A percentile compares a stretch with the other conserved stretches of the same genome.
Conservation (phyloP, 352 stramenopile species). For the Bremia lactucae region DNA sequence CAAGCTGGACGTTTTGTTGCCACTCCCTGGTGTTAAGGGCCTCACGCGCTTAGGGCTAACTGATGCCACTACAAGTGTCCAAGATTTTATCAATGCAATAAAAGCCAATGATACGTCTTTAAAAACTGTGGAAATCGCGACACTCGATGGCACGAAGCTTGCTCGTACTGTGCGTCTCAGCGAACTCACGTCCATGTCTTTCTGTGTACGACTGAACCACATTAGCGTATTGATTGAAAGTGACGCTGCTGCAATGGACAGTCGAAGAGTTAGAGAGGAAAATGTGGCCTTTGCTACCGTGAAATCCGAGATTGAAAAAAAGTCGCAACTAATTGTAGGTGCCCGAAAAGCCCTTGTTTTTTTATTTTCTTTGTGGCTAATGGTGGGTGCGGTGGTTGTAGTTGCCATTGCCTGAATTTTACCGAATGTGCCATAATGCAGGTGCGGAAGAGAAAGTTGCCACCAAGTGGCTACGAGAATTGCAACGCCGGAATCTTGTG, state of each 20-base stretch:
- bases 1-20: constrained; percentile 44
- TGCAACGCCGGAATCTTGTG: constrained; percentile 65
- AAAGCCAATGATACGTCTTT: constrained; percentile 37
- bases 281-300: constrained; percentile 54
- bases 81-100: constrained; percentile 46
- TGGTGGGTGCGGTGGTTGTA: constrained; percentile 11
- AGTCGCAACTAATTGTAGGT: constrained; percentile 39
- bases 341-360: background rate
- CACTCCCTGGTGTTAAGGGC: constrained; percentile 40
- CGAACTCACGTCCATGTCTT: constrained; percentile 53
- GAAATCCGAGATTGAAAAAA: constrained; percentile 49
- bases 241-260: constrained; percentile 21
- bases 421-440: constrained; percentile 57
- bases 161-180: constrained; percentile 49
- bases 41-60: constrained; percentile 39
- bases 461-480: constrained; percentile 65
- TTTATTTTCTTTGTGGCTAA: background rate
- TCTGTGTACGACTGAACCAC: constrained; percentile 64
- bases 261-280: constrained; percentile 22
- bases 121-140: constrained; percentile 57
- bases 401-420: constrained; percentile 62
- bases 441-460: constrained; percentile 56
- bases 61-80: constrained; percentile 29
- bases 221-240: constrained; percentile 49
- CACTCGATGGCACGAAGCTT: constrained; percentile 52